These are phyloP conservation scores for Picea glauca DNA, from an alignment of 75 land plant species.

Conservation along the genomic window DNA sequence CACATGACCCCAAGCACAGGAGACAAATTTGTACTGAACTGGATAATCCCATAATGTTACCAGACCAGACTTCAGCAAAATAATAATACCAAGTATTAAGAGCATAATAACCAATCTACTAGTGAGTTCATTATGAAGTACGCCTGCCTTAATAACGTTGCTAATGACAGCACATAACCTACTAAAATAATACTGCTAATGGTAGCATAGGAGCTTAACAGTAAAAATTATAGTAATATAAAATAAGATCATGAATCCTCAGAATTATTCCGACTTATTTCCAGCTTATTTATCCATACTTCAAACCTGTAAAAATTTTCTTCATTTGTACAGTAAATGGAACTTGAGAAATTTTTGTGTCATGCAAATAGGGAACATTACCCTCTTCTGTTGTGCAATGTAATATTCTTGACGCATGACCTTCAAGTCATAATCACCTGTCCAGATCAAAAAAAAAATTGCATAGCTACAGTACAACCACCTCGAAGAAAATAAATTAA, in stretches of 20 bases:
- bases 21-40: too few species aligned
- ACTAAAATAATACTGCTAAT: neutral
- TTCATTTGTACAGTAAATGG: too few species aligned
- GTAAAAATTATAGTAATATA: neutral
- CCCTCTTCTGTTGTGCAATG: constrained; percentile 83
- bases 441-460: neutral
- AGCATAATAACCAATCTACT: neutral
- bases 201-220: neutral
- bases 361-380: constrained; percentile 13
- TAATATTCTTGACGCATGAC: constrained; percentile 99
- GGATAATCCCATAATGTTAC: too few species aligned
- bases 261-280: neutral
- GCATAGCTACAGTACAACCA: constrained; percentile 1
- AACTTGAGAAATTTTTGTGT: too few species aligned
- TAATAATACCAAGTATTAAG: neutral
- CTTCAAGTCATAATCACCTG: constrained; percentile 98
- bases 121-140: neutral
- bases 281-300: neutral
- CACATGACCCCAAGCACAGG: too few species aligned
- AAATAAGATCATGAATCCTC: neutral
- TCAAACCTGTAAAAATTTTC: neutral
- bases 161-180: neutral
- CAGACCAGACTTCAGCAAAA: neutral
- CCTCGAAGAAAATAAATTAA: neutral
- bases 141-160: neutral